phyloP scores from a whole-genome alignment of 1,139 yeast genomes.

The Lodderomyces theae region DNA sequence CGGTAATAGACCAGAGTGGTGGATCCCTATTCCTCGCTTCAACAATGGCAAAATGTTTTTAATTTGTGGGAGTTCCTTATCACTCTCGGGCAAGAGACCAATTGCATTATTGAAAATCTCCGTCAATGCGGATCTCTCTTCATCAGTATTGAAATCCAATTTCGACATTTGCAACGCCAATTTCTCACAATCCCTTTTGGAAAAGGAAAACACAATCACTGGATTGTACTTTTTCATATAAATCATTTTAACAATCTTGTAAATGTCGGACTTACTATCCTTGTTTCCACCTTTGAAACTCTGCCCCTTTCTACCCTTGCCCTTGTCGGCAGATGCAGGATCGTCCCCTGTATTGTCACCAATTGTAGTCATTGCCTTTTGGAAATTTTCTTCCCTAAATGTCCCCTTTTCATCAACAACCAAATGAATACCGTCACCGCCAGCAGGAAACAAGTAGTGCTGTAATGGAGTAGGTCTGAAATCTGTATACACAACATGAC shows the following conservation, averaged over 20 bases:
- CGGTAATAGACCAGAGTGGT: conserved; percentile 94
- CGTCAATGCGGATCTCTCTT: conserved; percentile 84
- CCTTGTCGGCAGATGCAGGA: conserved; percentile 54
- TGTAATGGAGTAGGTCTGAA: conserved; percentile 98
- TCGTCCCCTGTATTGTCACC: conserved; percentile 83
- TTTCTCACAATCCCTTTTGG: conserved; percentile 94
- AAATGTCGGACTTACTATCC: conserved; percentile 85
- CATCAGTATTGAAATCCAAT: conserved; percentile 87
- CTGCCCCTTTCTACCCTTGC: conserved; percentile 75
- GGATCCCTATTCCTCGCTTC: conserved; percentile 96
- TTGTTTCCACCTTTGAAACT: conserved; percentile 88
- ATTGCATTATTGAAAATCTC: conserved; percentile 90
- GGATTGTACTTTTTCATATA: conserved; percentile 95
- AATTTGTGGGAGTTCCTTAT: conserved; percentile 90
- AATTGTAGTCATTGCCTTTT: conserved; percentile 95
- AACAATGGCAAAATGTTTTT: conserved; percentile 84
- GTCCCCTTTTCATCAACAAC: conserved; percentile 97
- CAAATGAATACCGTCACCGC: conserved; percentile 94
- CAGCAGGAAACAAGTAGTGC: conserved; percentile 94
- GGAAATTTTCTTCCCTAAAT: conserved; percentile 95
- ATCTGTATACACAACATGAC: conserved; percentile 97
- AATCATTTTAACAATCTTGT: conserved; percentile 96
- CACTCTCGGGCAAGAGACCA: conserved; percentile 80
- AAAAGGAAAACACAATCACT: conserved; percentile 94
- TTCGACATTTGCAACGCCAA: conserved; percentile 93